phyloP scores from a whole-genome alignment of 2,329 filamentous ascomycete species.

The Coniella lustricola region DNA sequence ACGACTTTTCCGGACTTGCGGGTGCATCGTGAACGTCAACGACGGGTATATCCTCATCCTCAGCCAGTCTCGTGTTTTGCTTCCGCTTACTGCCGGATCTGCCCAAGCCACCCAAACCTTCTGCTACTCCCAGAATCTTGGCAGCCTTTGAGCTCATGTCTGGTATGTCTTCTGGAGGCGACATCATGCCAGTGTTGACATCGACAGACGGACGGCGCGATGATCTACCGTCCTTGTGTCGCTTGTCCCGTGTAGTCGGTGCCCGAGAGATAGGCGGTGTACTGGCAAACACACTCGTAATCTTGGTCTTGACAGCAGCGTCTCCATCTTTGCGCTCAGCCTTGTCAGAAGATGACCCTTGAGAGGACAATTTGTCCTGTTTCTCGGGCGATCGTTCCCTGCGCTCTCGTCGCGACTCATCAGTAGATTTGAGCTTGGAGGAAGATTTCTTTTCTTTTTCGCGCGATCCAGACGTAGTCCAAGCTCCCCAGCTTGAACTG shows the following conservation, averaged over 20 bases:
- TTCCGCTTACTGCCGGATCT: slow-evolving; percentile 36
- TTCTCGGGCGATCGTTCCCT: slow-evolving; percentile 46
- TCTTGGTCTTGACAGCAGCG: slow-evolving; percentile 48
- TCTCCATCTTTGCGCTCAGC: slow-evolving; percentile 43
- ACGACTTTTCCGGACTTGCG: slow-evolving; percentile 39
- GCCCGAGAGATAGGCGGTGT: slow-evolving; percentile 61
- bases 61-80: slow-evolving; percentile 29
- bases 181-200: slow-evolving; percentile 55
- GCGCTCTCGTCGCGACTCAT: slow-evolving; percentile 38
- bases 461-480: slow-evolving; percentile 50
- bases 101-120: slow-evolving; percentile 46
- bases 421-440: slow-evolving; percentile 61
- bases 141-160: slow-evolving; percentile 70
- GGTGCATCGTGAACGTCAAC: slow-evolving; percentile 33
- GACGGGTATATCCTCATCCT: slow-evolving; percentile 47
- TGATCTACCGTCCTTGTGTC: slow-evolving; percentile 48
- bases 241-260: slow-evolving; percentile 61
- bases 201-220: slow-evolving; percentile 66
- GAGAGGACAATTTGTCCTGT: slow-evolving; percentile 57
- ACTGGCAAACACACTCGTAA: slow-evolving; percentile 60
- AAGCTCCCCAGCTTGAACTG: slow-evolving; percentile 64
- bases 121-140: slow-evolving; percentile 59
- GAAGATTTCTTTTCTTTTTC: slow-evolving; percentile 46
- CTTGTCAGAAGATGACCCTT: slow-evolving; percentile 69
- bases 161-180: slow-evolving; percentile 61